Evolutionary conservation across 2,329 filamentous ascomycete genomes (phyloP).

Genomic region (Cladophialophora carrionii): DNA sequence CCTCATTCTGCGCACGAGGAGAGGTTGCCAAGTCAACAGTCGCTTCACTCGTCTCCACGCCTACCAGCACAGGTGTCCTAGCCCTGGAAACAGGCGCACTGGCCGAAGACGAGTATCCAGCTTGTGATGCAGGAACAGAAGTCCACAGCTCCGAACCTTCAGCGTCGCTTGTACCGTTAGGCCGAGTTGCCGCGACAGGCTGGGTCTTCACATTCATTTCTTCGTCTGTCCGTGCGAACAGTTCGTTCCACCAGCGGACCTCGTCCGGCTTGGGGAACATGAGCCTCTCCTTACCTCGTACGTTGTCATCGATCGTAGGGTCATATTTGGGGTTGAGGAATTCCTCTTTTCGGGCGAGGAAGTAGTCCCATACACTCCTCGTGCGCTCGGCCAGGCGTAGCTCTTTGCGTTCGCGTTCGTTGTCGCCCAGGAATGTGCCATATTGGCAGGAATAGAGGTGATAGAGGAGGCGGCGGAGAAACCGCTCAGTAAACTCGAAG

Average conservation of each 20-base stretch:
- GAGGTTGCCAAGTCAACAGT: slow-evolving; percentile 54
- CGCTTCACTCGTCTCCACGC: slow-evolving; percentile 62
- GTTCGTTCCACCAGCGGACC: slow-evolving; percentile 90
- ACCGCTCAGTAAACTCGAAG: slow-evolving; percentile 96
- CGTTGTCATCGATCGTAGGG: slow-evolving; percentile 72
- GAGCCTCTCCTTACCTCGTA: slow-evolving; percentile 77
- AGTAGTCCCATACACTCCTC: slow-evolving; percentile 93
- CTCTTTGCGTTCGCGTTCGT: slow-evolving; percentile 81
- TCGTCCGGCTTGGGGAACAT: slow-evolving; percentile 77
- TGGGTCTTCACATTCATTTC: slow-evolving; percentile 74
- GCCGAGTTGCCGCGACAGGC: slow-evolving; percentile 10
- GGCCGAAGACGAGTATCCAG: slow-evolving; percentile 13
- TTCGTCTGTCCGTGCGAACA: slow-evolving; percentile 81
- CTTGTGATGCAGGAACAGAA: slow-evolving; percentile 25
- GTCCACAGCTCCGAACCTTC: slow-evolving; percentile 33
- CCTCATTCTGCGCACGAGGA: slow-evolving; percentile 28
- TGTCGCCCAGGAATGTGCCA: slow-evolving; percentile 94
- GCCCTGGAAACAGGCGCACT: slow-evolving; percentile 38
- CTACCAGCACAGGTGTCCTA: slow-evolving; percentile 60
- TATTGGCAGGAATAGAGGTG: slow-evolving; percentile 96
- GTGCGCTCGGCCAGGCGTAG: slow-evolving; percentile 70
- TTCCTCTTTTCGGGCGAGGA: slow-evolving; percentile 75
- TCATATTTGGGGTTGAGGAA: slow-evolving; percentile 85
- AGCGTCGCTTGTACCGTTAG: slow-evolving; percentile 25
- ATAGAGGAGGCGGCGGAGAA: slow-evolving; percentile 84